Percentiles rank a stretch among this genome's conserved stretches.
phyloP scores from a whole-genome alignment of 257 asterid species.

The Haberlea rhodopensis region DNA sequence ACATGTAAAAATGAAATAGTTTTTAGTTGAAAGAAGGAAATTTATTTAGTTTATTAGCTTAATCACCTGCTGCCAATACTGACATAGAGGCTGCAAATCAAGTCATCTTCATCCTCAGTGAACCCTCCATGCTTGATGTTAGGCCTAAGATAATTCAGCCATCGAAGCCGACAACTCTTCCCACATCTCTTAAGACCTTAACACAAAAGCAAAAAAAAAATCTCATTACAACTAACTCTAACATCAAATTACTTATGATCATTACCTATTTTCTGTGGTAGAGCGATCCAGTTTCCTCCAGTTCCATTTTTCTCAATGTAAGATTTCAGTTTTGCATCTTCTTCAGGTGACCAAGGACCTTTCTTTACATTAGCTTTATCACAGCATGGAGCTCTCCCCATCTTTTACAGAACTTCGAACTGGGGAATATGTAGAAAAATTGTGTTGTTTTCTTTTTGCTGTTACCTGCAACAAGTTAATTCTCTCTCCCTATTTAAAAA shows the following conservation, averaged over 20 bases:
- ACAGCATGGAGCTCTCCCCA: constrained; percentile 55
- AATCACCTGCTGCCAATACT: constrained; percentile 41
- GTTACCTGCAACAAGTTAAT: no score
- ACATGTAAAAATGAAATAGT: no score
- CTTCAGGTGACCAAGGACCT: constrained; percentile 45
- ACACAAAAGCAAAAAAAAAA: background rate
- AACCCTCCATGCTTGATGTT: constrained; percentile 46
- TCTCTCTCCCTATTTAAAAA: no score
- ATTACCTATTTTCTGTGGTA: constrained; percentile 37
- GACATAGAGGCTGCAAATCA: constrained; percentile 36
- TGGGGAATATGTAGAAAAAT: background rate
- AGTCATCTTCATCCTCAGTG: constrained; percentile 40
- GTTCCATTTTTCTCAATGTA: constrained; percentile 36
- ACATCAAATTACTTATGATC: background rate
- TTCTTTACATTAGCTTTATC: constrained; percentile 40
- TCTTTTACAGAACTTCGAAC: background rate
- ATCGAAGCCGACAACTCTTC: constrained; percentile 43
- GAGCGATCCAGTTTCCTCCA: constrained; percentile 44
- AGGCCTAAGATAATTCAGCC: constrained; percentile 44
- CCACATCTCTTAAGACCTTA: constrained; percentile 44
- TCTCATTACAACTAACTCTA: background rate
- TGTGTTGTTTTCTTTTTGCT: constrained; percentile 13
- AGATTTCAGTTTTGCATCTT: constrained; percentile 37
- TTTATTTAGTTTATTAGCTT: background rate
- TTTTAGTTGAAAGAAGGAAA: no score